Base-by-base conservation (phyloP, 352 stramenopile species). In the Phytopythium litorale region DNA sequence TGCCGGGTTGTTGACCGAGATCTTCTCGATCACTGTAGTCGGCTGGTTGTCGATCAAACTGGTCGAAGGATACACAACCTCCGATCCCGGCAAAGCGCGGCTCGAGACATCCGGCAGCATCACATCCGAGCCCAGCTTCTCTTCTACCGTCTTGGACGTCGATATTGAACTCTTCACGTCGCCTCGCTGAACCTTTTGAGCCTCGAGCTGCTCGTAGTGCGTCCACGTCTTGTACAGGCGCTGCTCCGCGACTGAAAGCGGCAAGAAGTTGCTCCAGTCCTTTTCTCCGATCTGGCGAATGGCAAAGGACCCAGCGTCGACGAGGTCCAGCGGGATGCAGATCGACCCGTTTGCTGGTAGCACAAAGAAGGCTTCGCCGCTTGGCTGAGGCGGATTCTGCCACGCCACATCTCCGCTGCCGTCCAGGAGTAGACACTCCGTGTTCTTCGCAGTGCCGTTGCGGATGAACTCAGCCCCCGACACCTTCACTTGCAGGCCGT, bases 271-370 rank as follows among this genome's bases (percentile, higher is more conserved):
- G 57, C 87, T 96, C 87, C 87, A 96, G 19, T 92, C 84, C 7
- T 74, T 87, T 69, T 96, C 87, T 25, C 87, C 87, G 38, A 83
- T 79, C 65, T 96, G 87, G 2, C 87, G 84, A 72, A 96, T 94
- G 33, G 81, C 81, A 53, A 94, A 96, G 45, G 65, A 78, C 0
- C 87, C 87, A 7, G 63, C 60, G 45, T 87, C 83, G 45, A 93
- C 74, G 37, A 96, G 70, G 63, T 91, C 68, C 37, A 96, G 71
- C 21, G 87, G 86, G 64, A 96, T 89, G 28, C 71, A 79, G 45
- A 94, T 70, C 13, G 68, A 76, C 6, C 64, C 74, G 9, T 85
- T 51, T n/a, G 81, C 72, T 18, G 77, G 63, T 2, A 96, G 37
- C 33, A 80, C 70, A 37, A 75, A 91, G 48, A 78, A 96, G 30